phyloP scores from a whole-genome alignment of 2,329 filamentous ascomycete species.

The Xylariaceae sp. region DNA sequence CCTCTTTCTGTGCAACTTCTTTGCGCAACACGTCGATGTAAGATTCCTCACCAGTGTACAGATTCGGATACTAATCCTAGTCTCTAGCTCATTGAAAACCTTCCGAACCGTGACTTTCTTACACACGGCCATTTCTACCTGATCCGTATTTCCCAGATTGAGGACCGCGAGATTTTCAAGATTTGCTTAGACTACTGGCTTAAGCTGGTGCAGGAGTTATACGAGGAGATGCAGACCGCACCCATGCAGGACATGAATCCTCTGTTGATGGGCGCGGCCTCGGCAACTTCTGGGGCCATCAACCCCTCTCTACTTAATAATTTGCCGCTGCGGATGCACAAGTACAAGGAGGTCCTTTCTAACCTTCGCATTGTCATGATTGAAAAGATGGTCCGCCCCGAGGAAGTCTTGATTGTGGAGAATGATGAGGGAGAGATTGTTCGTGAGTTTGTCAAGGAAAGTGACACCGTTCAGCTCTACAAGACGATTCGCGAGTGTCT shows the following conservation, averaged over 20 bases:
- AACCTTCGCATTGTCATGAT: constrained; percentile 98
- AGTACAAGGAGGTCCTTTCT: constrained; percentile 89
- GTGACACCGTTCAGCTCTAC: constrained; percentile 97
- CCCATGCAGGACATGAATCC: constrained; percentile 92
- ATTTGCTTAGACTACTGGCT: constrained; percentile 99
- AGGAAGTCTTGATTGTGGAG: constrained; percentile 98
- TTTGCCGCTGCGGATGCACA: constrained; percentile 94
- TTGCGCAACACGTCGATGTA: constrained; percentile 84
- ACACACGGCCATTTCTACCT: constrained; percentile 97
- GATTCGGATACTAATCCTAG: constrained; percentile 15
- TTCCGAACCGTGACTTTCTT: constrained; percentile 91
- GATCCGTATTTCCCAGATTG: constrained; percentile 96
- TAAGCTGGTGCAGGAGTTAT: constrained; percentile 93
- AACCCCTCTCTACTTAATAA: constrained; percentile 81
- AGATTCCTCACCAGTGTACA: constrained; percentile 22
- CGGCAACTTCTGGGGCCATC: constrained; percentile 72
- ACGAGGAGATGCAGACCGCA: constrained; percentile 97
- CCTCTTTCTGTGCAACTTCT: constrained; percentile 95
- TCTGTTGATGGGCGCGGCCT: constrained; percentile 69
- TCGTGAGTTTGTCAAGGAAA: constrained; percentile 98
- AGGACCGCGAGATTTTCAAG: constrained; percentile 98
- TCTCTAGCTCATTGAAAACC: constrained; percentile 77
- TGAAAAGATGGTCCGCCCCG: constrained; percentile 97
- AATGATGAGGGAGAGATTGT: constrained; percentile 99
- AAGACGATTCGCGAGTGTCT: constrained; percentile 97